These are phyloP conservation scores for Aspergillus piperis DNA, from an alignment of 2,329 filamentous ascomycete genomes.

Conservation along the genomic window DNA sequence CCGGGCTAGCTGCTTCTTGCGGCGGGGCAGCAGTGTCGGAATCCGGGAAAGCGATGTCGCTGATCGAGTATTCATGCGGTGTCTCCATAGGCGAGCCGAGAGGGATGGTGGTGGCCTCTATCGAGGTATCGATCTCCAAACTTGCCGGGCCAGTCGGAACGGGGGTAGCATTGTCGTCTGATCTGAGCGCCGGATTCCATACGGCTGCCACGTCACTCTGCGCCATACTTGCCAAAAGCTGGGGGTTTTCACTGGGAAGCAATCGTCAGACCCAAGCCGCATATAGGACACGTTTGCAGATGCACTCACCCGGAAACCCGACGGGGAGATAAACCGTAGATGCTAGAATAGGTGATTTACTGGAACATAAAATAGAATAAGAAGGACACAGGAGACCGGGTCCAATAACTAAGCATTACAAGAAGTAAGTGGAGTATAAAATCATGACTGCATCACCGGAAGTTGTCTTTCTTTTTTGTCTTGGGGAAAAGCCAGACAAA, in stretches of 20 bases:
- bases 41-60: background rate
- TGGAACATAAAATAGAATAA: conserved; percentile 15
- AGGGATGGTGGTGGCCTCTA: conserved; percentile 6
- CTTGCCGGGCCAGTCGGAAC: conserved; percentile 19
- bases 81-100: conserved; percentile 8
- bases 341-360: conserved; percentile 6
- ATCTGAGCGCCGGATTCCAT: conserved; percentile 60
- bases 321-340: conserved; percentile 15
- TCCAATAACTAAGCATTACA: conserved; percentile 5
- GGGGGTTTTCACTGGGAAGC: conserved; percentile 11
- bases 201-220: conserved; percentile 34
- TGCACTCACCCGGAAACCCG: conserved; percentile 24
- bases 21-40: conserved; percentile 13
- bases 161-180: conserved; percentile 36
- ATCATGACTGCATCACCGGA: conserved; percentile 10
- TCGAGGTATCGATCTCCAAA: conserved; percentile 10
- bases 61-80: background rate
- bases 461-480: background rate
- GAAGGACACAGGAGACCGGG: background rate
- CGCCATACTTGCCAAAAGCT: conserved; percentile 25
- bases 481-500: background rate
- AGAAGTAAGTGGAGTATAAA: background rate
- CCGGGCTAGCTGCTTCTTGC: conserved; percentile 11
- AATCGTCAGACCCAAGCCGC: conserved; percentile 14
- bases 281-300: conserved; percentile 33